Percentiles rank a stretch among this genome's conserved stretches.
Evolutionary conservation across 257 asterid species (phyloP).

Genomic region (Solanum verrucosum): DNA sequence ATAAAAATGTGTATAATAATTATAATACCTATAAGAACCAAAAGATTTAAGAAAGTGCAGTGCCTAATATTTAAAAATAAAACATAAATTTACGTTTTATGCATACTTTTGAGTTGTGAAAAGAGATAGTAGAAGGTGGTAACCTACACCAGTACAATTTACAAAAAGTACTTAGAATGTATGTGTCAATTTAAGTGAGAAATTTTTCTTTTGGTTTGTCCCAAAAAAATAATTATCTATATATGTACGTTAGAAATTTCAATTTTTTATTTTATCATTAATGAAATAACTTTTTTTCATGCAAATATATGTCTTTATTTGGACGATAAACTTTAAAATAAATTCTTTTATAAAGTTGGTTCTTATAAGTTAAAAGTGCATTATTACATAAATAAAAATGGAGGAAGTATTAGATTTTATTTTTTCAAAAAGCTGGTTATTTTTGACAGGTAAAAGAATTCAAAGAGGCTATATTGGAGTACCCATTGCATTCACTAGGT

Average conservation of each 20-base stretch:
- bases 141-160: not conserved
- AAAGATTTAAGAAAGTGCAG: not conserved
- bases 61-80: not conserved
- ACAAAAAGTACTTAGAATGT: not conserved
- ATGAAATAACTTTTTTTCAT: too few species aligned
- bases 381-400: too few species aligned
- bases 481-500: constrained; percentile 35
- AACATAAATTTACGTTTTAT: not conserved
- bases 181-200: not conserved
- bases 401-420: too few species aligned
- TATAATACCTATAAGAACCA: not conserved
- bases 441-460: constrained; percentile 29
- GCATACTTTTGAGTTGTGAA: not conserved
- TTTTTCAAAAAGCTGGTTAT: too few species aligned
- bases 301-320: not conserved
- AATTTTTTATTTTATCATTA: too few species aligned
- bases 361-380: too few species aligned
- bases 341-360: too few species aligned
- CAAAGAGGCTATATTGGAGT: constrained; percentile 5
- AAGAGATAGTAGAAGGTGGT: not conserved
- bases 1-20: not conserved
- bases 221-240: too few species aligned
- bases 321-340: not conserved
- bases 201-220: too few species aligned
- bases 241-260: not conserved